Conservation (phyloP, 2,329 filamentous ascomycete genomes). For the Akanthomyces muscarius region DNA sequence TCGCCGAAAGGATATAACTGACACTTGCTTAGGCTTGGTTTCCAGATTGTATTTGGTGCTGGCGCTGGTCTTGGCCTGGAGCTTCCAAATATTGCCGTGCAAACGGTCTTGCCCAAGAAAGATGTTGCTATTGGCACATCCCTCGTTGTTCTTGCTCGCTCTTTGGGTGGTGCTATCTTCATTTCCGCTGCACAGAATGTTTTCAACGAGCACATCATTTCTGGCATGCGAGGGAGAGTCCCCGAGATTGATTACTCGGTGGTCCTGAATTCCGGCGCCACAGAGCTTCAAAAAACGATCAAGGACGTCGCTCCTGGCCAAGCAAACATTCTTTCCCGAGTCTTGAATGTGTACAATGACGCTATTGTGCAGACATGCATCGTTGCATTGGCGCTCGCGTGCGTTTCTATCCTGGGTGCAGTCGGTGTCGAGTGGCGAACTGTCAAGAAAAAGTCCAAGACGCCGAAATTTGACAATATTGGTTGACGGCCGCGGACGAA, state of each 20-base stretch:
- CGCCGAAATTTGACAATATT: too few species aligned
- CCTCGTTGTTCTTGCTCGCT: not conserved
- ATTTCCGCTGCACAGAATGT: conserved; percentile 42
- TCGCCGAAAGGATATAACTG: too few species aligned
- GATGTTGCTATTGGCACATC: conserved; percentile 41
- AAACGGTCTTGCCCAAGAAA: conserved; percentile 38
- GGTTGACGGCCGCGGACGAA: too few species aligned
- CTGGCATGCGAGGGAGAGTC: not conserved
- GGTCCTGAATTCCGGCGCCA: not conserved
- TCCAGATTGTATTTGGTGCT: conserved; percentile 33
- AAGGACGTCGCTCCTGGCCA: not conserved
- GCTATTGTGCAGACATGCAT: not conserved
- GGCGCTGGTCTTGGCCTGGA: conserved; percentile 40
- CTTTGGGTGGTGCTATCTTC: conserved; percentile 38
- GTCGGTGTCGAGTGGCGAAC: not conserved
- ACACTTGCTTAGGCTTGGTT: not conserved
- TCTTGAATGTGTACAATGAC: not conserved
- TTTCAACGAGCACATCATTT: conserved; percentile 31
- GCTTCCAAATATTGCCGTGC: conserved; percentile 41
- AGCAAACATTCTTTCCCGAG: too few species aligned
- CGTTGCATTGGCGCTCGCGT: not conserved
- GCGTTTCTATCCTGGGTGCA: not conserved
- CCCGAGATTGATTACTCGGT: not conserved
- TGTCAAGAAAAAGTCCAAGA: not conserved
- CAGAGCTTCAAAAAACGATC: not conserved